phyloP scores from a whole-genome alignment of 1,284 basidiomycete genomes.

The Ceratobasidium sp. region DNA sequence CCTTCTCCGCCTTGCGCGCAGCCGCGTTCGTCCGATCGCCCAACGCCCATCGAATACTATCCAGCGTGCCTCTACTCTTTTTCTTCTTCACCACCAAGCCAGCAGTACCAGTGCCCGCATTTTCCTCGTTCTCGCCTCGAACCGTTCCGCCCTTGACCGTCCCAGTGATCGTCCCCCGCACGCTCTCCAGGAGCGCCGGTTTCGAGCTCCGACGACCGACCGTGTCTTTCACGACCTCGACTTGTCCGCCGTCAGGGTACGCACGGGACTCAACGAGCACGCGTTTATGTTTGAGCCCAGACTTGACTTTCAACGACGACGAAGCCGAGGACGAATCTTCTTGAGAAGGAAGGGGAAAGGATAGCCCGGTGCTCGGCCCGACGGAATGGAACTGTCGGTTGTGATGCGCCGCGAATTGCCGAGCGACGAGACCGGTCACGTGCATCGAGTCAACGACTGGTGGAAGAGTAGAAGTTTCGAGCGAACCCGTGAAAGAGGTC shows the following conservation, averaged over 20 bases:
- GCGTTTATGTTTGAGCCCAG: slow-evolving; percentile 6
- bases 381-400: slow-evolving; percentile 34
- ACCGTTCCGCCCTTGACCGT: neutral
- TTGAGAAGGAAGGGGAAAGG: slow-evolving; percentile 22
- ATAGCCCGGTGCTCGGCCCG: slow-evolving; percentile 18
- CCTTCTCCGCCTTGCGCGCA: slow-evolving; percentile 65
- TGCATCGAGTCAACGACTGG: slow-evolving; percentile 9
- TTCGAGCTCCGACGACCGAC: slow-evolving; percentile 29
- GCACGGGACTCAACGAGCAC: slow-evolving; percentile 24
- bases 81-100: slow-evolving; percentile 80
- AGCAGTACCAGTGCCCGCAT: slow-evolving; percentile 29
- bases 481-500: neutral
- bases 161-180: slow-evolving; percentile 25
- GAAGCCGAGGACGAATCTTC: slow-evolving; percentile 3
- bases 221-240: slow-evolving; percentile 42
- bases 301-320: slow-evolving; percentile 27
- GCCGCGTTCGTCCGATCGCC: slow-evolving; percentile 52
- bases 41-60: slow-evolving; percentile 71
- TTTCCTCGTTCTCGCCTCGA: slow-evolving; percentile 8
- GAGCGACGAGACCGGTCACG: slow-evolving; percentile 23
- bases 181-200: slow-evolving; percentile 22
- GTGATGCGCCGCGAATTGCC: slow-evolving; percentile 28
- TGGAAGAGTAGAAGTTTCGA: neutral
- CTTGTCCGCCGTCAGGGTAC: slow-evolving; percentile 34
- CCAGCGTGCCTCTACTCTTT: slow-evolving; percentile 73